A percentile compares a stretch with the other conserved stretches of the same genome.
These are phyloP conservation scores for Cladosporium velox DNA, from an alignment of 2,329 filamentous ascomycete genomes.

Conservation along the genomic window DNA sequence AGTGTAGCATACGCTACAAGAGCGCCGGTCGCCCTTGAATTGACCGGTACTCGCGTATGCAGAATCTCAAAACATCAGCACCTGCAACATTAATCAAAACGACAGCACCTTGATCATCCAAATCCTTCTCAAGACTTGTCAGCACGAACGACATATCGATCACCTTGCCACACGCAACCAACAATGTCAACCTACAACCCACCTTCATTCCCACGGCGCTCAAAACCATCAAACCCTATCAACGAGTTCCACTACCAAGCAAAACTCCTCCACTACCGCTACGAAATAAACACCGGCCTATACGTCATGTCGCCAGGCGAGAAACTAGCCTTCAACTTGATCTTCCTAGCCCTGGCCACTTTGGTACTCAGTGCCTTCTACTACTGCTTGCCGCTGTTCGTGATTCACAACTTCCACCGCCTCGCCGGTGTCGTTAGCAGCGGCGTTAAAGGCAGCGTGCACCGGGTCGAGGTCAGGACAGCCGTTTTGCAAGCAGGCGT, in stretches of 20 bases:
- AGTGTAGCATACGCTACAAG: background rate
- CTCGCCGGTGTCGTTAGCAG: background rate
- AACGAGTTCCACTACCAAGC: conserved; percentile 28
- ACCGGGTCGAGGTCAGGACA: background rate
- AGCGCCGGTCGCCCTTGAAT: background rate
- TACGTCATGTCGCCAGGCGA: conserved; percentile 35
- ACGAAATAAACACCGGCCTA: conserved; percentile 32
- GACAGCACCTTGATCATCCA: background rate
- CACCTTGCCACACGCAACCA: background rate
- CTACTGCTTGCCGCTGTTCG: conserved; percentile 29
- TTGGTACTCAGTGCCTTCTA: conserved; percentile 23
- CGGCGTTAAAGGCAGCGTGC: background rate
- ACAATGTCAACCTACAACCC: conserved; percentile 33
- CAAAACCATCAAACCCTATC: conserved; percentile 27
- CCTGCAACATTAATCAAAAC: background rate
- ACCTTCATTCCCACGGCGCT: conserved; percentile 28
- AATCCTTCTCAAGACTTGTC: background rate
- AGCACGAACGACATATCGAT: background rate
- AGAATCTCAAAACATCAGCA: background rate
- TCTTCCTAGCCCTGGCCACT: conserved; percentile 26
- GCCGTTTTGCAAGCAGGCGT: background rate
- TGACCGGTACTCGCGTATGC: no score
- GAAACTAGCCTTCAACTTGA: conserved; percentile 34
- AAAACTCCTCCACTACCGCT: conserved; percentile 33
- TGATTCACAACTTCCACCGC: conserved; percentile 27